Base-by-base conservation (phyloP, 257 asterid species). In the Scutellaria galericulata region DNA sequence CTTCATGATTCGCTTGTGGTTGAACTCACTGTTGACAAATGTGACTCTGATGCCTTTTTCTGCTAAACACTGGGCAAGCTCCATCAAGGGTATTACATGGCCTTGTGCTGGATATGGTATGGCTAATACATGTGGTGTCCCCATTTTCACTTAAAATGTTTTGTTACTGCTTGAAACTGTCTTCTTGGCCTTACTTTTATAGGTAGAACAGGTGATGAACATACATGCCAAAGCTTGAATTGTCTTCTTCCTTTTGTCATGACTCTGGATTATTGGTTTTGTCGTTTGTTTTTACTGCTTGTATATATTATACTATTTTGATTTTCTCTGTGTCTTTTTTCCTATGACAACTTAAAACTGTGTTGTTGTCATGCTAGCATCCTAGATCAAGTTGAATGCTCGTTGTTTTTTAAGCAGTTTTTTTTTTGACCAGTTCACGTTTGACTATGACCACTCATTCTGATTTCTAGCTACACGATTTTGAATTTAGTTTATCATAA, bases 71-170 rank as follows among this genome's bases (percentile, higher is more conserved):
- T 75, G 84, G 5, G 90, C 74, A 1, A 88, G 77, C 64, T 90
- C 93, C 91, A 86, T 72, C 52, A 88, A 8, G 5, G 95, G 93
- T 47, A 90, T 80, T 3, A 90, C 95, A 64, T 86, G 95, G 59
- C 95, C 97, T 75, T 90, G 97, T 58, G 93, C 95, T 78, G 95
- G 97, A 76, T 78, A 85, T 7, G 96, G 89, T 18, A 88, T 37
- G 7, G 75, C 82, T 27, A 88, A 9, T 57, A 86, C 83, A 64
- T 86, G 96, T 18, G 87, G 85, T 60, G 45, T 81, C 9, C 79
- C 83, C 91, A 85, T 85, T 15, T 35, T 73, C 56, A 37, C 37
- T 46, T 1, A 46, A 31, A 31, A 31, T 46, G 0, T 56, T 10
- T 0, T 4, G 1, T 44, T 5, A 24, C 5, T 56, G 42, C 63